Percentiles rank a stretch among this genome's conserved stretches.
These are phyloP conservation scores for Hypoxylon sp. DNA, from an alignment of 2,329 filamentous ascomycete species.

Conservation along the genomic window DNA sequence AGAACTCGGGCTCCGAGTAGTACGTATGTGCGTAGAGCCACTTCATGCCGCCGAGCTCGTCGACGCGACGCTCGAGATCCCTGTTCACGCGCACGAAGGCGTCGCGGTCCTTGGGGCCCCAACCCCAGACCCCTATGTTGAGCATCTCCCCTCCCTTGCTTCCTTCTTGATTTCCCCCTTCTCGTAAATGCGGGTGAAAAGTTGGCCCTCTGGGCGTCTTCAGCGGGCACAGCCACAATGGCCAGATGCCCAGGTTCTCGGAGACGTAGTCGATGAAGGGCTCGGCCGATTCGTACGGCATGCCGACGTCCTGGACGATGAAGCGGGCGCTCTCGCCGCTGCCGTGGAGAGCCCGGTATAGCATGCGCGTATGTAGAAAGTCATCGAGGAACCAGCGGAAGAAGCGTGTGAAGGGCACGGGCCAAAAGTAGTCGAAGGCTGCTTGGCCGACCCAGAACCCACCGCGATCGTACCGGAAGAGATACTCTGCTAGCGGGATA, in stretches of 20 bases:
- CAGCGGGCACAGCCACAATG: conserved; percentile 72
- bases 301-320: conserved; percentile 77
- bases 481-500: conserved; percentile 78
- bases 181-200: conserved; percentile 67
- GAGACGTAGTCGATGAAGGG: conserved; percentile 70
- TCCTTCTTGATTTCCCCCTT: conserved; percentile 29
- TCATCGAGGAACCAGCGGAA: conserved; percentile 79
- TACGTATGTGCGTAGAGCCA: conserved; percentile 91
- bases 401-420: conserved; percentile 74
- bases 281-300: conserved; percentile 68
- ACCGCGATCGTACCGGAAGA: conserved; percentile 82
- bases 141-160: conserved; percentile 60
- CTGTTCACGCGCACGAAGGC: conserved; percentile 80
- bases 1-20: conserved; percentile 81
- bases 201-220: conserved; percentile 64
- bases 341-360: conserved; percentile 79
- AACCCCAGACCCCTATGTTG: conserved; percentile 84
- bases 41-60: conserved; percentile 81
- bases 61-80: conserved; percentile 77
- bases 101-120: conserved; percentile 69
- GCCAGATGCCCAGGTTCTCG: conserved; percentile 68
- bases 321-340: conserved; percentile 75
- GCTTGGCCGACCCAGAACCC: conserved; percentile 80
- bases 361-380: conserved; percentile 80
- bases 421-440: conserved; percentile 76